These are phyloP conservation scores for Rhododendron mucronatum DNA, from an alignment of 148 eudicot species.

Conservation along the genomic window DNA sequence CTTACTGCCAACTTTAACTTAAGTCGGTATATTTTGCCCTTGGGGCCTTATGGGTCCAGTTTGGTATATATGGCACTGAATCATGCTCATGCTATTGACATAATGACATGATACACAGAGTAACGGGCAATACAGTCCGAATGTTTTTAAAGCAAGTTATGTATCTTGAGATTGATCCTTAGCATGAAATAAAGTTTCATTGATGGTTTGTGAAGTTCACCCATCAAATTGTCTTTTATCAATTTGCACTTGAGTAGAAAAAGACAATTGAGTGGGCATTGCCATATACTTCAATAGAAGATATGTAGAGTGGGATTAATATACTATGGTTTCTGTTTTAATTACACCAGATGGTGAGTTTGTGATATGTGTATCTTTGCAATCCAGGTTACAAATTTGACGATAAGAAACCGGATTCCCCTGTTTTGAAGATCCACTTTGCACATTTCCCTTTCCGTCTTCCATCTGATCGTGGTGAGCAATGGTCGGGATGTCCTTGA, in stretches of 20 bases:
- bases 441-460: conserved; percentile 83
- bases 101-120: not conserved
- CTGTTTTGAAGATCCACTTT: conserved; percentile 57
- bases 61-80: not conserved
- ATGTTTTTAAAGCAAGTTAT: not conserved
- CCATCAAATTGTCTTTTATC: not conserved
- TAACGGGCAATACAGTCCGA: not conserved
- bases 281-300: not conserved
- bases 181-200: not conserved
- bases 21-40: not conserved
- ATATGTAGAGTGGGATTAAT: no score
- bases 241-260: not conserved
- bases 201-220: not conserved
- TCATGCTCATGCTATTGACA: not conserved
- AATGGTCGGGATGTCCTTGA: conserved; percentile 18
- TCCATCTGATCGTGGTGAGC: conserved; percentile 46
- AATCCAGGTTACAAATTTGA: conserved; percentile 86
- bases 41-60: not conserved
- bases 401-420: conserved; percentile 65
- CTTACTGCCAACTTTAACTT: not conserved
- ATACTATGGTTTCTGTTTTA: not conserved
- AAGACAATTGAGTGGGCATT: no score
- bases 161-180: not conserved
- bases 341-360: not conserved
- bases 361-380: conserved; percentile 9